These are phyloP conservation scores for Penstemon barbatus DNA, from an alignment of 257 asterid genomes.

Conservation along the genomic window DNA sequence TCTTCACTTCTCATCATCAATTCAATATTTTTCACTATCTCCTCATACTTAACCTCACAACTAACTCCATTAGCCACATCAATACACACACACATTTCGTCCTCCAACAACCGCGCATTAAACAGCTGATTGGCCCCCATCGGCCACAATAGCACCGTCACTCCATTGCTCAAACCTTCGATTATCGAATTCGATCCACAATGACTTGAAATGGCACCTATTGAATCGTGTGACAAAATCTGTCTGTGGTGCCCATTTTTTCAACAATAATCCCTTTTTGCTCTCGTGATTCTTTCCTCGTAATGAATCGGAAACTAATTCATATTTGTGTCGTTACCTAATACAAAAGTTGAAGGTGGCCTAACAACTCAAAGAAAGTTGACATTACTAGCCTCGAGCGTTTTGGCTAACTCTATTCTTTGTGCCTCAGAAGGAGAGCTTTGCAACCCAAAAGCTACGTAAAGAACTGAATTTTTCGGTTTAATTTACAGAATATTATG, in stretches of 20 bases:
- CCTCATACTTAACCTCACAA: slow-evolving; percentile 50
- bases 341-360: slow-evolving; percentile 15
- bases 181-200: slow-evolving; percentile 73
- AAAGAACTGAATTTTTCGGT: slow-evolving; percentile 35
- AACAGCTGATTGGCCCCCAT: slow-evolving; percentile 61
- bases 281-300: slow-evolving; percentile 21
- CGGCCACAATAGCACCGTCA: slow-evolving; percentile 62
- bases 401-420: slow-evolving; percentile 35
- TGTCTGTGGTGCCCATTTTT: too few species aligned
- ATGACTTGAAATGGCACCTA: slow-evolving; percentile 48
- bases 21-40: slow-evolving; percentile 48
- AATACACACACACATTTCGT: slow-evolving; percentile 52
- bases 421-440: slow-evolving; percentile 33
- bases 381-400: slow-evolving; percentile 28
- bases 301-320: slow-evolving; percentile 31
- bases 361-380: slow-evolving; percentile 40
- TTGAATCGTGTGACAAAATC: not conserved
- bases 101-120: slow-evolving; percentile 56
- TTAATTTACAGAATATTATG: not conserved
- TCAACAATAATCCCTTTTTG: not conserved
- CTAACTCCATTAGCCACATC: slow-evolving; percentile 61
- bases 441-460: slow-evolving; percentile 50
- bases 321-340: not conserved
- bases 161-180: slow-evolving; percentile 51
- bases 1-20: slow-evolving; percentile 40